A percentile compares a stretch with the other conserved stretches of the same genome.
These are phyloP conservation scores for Edaphochlamys debaryana DNA, from an alignment of 139 green algal species.

Conservation along the genomic window DNA sequence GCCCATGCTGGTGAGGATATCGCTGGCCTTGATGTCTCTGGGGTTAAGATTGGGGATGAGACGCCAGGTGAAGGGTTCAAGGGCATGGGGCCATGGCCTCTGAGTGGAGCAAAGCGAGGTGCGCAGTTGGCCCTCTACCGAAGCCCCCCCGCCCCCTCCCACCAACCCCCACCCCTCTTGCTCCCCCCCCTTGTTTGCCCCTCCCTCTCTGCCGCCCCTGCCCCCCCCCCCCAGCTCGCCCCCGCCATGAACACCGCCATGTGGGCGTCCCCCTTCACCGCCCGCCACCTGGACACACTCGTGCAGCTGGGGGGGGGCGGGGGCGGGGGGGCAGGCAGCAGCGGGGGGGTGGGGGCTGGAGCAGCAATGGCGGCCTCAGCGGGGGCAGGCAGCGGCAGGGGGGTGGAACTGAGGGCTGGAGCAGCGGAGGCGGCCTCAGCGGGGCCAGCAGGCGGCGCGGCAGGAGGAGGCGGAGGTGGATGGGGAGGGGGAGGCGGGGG, in stretches of 20 bases:
- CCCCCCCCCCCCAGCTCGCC: conserved; percentile 72
- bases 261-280: conserved; percentile 92
- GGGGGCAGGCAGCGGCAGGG: neutral
- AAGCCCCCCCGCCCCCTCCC: too few relatives aligned
- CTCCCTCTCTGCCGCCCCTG: neutral
- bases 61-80: too few relatives aligned
- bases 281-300: conserved; percentile 74
- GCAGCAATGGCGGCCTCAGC: neutral
- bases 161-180: too few relatives aligned
- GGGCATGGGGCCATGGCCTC: too few relatives aligned
- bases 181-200: neutral
- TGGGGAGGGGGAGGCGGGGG: neutral
- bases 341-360: neutral
- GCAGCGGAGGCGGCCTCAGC: neutral
- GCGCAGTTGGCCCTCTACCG: too few relatives aligned
- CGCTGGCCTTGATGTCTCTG: too few relatives aligned
- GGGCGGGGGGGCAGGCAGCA: neutral
- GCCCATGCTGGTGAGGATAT: conserved; percentile 83
- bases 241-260: conserved; percentile 99
- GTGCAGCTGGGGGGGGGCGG: conserved; percentile 61
- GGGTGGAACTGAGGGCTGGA: neutral
- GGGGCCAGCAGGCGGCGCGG: neutral
- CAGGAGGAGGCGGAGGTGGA: neutral
- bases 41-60: too few relatives aligned
- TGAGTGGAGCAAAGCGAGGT: too few relatives aligned